phyloP scores from a whole-genome alignment of 1,284 basidiomycete species.

The Microbotryum intermedium region DNA sequence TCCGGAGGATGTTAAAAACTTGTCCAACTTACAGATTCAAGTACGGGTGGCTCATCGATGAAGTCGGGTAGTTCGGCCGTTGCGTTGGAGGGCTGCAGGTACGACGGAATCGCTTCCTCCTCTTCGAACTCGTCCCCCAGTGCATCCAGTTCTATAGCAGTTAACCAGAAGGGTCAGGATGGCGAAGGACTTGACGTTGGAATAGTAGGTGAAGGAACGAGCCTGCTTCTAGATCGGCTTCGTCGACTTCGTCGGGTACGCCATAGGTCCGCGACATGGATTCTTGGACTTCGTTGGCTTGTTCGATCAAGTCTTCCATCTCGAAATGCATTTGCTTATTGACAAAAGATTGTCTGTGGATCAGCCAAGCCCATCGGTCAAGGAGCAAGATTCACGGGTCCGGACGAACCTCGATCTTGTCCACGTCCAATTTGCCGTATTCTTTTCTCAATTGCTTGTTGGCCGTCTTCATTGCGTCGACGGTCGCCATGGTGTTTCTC shows the following conservation, averaged over 20 bases:
- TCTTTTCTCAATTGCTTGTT: slow-evolving; percentile 96
- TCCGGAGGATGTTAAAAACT: rapidly evolving
- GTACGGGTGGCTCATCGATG: slow-evolving; percentile 67
- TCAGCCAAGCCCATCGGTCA: no score
- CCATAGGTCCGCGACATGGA: slow-evolving; percentile 86
- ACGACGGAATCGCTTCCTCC: slow-evolving; percentile 78
- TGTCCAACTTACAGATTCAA: neutral
- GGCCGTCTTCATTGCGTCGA: slow-evolving; percentile 94
- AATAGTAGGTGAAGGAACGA: slow-evolving; percentile 32
- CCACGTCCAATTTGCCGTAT: slow-evolving; percentile 94
- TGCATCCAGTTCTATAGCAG: slow-evolving; percentile 68
- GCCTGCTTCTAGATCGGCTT: slow-evolving; percentile 95
- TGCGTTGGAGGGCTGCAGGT: slow-evolving; percentile 65
- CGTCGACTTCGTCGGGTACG: slow-evolving; percentile 95
- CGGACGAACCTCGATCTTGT: slow-evolving; percentile 84
- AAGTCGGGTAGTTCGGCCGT: slow-evolving; percentile 69
- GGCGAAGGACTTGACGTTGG: neutral
- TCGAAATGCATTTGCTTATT: slow-evolving; percentile 94
- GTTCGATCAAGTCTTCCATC: slow-evolving; percentile 95
- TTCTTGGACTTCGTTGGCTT: slow-evolving; percentile 97
- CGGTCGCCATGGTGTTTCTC: slow-evolving; percentile 98
- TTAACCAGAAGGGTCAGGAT: neutral
- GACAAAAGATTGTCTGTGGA: no score
- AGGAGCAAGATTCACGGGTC: no score
- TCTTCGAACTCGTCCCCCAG: slow-evolving; percentile 64